Evolutionary conservation across 768 basidiomycete species (phyloP), one percentile per base, ranked within the genome.

Genomic region (Tremella yokohamensis): DNA sequence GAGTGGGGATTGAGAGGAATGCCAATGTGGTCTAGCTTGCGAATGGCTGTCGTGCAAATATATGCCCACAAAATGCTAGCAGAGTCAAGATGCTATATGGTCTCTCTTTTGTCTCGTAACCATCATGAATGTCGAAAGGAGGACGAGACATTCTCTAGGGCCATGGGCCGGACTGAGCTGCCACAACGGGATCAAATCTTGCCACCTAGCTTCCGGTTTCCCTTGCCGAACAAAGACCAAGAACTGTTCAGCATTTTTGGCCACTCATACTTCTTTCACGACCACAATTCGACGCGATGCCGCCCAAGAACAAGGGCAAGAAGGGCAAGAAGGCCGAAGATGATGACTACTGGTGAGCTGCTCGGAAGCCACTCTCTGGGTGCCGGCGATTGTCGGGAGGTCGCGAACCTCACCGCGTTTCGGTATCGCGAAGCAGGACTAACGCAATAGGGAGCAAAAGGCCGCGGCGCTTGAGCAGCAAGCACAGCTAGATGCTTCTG

Each of bases 301-400:
- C 85, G 29, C 84, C 85, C 25, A 86, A 86, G 74, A 82, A 81
- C 73, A 90, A 90, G 73, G 76, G 64, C 42, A 90, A 87, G 63
- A 94, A 93, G 81, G 93, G 91, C 70, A 84, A 82, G 26, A 91
- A 91, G 79, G 87, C 84, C 68, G 80, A 87, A 65, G 90, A 93
- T 63, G 89, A 90, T 68, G 70, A 69, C 12, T 85, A 83, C 39
- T 88, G 83, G 79, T 94, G 90, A 90, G 89, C 49, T 34, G 80
- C 64, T 52, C 49, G 53, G 56, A 52, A 40, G 42, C 37, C 45
- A 62, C 39, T 16, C 85, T 85, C 52, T 15, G 12, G 15, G 20
- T 24, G 39, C 49, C 24, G 56, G 8, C 6, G 9, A 24, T 19
- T 8, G 20, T 38, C 42, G 22, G 70, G 73, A 88, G 83, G 79